Evolutionary conservation across 2,329 filamentous ascomycete genomes (phyloP).

Genomic region (Colletotrichum sp.): DNA sequence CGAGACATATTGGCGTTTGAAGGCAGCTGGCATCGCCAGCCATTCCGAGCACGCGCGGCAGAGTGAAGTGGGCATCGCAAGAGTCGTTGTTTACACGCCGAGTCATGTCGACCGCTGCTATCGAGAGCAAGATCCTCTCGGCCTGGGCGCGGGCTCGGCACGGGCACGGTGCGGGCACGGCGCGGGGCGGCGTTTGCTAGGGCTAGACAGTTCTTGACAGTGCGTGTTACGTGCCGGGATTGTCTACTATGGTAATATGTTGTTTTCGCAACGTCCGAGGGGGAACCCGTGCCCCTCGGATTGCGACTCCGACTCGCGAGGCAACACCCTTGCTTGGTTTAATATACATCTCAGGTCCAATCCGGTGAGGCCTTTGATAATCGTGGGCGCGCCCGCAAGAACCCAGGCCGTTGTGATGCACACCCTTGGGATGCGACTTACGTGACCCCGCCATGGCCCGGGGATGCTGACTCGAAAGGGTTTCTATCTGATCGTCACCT

Average conservation of each 20-base stretch:
- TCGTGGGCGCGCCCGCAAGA: background rate
- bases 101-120: background rate
- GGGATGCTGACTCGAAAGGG: background rate
- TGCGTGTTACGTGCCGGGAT: background rate
- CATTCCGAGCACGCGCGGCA: background rate
- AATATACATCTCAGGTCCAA: background rate
- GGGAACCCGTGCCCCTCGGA: background rate
- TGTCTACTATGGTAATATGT: background rate
- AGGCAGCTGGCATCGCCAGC: background rate
- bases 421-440: background rate
- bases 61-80: background rate
- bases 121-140: background rate
- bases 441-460: background rate
- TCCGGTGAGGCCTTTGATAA: background rate
- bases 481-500: background rate
- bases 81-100: background rate
- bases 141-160: background rate
- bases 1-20: background rate
- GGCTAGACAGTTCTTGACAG: background rate
- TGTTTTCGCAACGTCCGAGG: background rate
- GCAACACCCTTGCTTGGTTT: background rate
- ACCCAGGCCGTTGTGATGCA: background rate
- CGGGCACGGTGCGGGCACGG: background rate
- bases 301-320: background rate
- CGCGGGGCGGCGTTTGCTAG: background rate